Conservation (phyloP, 441 rosid genomes). For the Erodium texanum region DNA sequence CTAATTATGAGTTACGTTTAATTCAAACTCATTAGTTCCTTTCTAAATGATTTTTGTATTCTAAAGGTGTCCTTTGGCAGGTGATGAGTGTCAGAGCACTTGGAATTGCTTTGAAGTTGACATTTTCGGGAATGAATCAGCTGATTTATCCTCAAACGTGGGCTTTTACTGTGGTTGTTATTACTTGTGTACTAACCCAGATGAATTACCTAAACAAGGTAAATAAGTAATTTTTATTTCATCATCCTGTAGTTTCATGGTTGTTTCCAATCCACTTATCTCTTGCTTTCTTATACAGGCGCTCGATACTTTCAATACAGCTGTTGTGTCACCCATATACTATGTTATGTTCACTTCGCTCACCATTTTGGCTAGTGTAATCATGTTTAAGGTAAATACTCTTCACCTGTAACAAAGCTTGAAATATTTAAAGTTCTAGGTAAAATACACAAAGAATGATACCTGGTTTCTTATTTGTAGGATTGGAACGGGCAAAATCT, state of each 20-base stretch:
- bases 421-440: too few species aligned
- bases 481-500: conserved; percentile 38
- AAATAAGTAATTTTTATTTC: background rate
- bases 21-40: background rate
- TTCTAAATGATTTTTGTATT: background rate
- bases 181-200: conserved; percentile 22
- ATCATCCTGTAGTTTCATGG: too few species aligned
- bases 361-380: conserved; percentile 37
- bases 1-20: background rate
- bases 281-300: conserved; percentile 25
- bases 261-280: too few species aligned
- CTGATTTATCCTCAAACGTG: conserved; percentile 27
- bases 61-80: conserved; percentile 15
- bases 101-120: conserved; percentile 28
- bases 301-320: too few species aligned
- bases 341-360: conserved; percentile 41
- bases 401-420: background rate
- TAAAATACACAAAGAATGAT: background rate
- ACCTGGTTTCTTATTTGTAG: conserved; percentile 7
- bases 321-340: conserved; percentile 36
- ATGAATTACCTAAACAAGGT: conserved; percentile 31
- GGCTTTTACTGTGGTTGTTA: conserved; percentile 22
- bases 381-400: conserved; percentile 36
- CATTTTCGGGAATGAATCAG: conserved; percentile 31
- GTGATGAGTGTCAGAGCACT: conserved; percentile 25